These are phyloP conservation scores for Ophiostoma piceae DNA, from an alignment of 2,329 filamentous ascomycete genomes.

Conservation along the genomic window DNA sequence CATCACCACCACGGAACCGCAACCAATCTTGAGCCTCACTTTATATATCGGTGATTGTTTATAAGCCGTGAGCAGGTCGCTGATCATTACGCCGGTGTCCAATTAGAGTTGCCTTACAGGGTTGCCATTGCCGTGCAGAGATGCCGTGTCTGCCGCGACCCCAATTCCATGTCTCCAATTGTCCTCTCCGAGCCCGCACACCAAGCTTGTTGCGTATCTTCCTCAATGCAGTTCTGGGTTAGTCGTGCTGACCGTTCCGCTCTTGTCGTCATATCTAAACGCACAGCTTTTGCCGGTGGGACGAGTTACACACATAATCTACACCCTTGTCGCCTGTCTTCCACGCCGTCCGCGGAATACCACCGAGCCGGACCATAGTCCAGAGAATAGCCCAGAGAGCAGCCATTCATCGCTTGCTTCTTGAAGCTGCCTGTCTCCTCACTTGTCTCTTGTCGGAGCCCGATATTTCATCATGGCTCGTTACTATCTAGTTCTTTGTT, in stretches of 20 bases:
- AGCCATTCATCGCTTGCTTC: background rate
- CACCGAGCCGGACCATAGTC: background rate
- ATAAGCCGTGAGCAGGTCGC: background rate
- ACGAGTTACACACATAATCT: too few species aligned
- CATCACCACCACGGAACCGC: background rate
- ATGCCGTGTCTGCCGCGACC: background rate
- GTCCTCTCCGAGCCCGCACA: background rate
- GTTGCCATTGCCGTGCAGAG: background rate
- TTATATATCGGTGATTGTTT: too few species aligned
- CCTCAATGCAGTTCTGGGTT: background rate
- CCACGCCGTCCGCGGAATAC: conserved; percentile 9
- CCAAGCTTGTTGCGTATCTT: background rate
- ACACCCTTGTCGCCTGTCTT: background rate
- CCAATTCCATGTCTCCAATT: background rate
- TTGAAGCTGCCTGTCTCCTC: background rate
- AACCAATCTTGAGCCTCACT: background rate
- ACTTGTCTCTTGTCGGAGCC: too few species aligned
- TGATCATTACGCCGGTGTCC: background rate
- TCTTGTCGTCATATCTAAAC: background rate
- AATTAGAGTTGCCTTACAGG: background rate
- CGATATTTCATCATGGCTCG: too few species aligned
- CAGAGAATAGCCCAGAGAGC: background rate
- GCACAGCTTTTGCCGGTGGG: too few species aligned
- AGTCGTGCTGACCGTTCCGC: background rate
- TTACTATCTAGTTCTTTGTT: background rate